Evolutionary conservation across 768 basidiomycete species (phyloP), one percentile per base, ranked within the genome.

Genomic region (Pholiota conissans): DNA sequence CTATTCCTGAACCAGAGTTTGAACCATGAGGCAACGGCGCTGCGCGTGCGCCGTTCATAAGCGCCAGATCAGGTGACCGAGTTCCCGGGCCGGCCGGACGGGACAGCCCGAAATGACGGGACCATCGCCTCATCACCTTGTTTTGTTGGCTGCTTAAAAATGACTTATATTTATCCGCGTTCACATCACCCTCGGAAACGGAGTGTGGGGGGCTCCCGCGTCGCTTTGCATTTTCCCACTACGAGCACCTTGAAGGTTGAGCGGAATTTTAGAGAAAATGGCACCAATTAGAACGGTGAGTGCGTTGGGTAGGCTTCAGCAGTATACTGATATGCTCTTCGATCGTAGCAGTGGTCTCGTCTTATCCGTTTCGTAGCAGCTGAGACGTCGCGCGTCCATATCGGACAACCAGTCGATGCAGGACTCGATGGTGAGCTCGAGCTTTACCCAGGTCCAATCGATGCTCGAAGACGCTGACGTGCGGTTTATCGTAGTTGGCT

Each of bases 311-410:
- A 29, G 26, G 35, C 10, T 35, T 16, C 27, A 32, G 47, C 26
- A 51, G 26, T 16, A 18, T 7, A 39, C n/a, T 52, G 8, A 54
- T 45, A 7, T 5, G 49, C 18, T 26, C 50, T 40, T 37, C 48
- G 11, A 27, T 42, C 49, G 32, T 27, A 89, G 85, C 77, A 81
- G 79, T 93, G 91, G 91, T 84, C 84, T 30, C 85, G 91, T 50
- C 81, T 93, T 52, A 90, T 93, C 64, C 89, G 91, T 58, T 93
- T 93, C 67, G 79, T 90, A 28, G 91, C 91, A 20, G 79, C 74
- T 13, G 91, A 93, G 74, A 91, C 90, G 0, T 77, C 80, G 5
- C 77, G 81, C 52, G 79, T 93, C 24, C 91, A 93, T 63, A 79
- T 91, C 59, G 91, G 91, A 30, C 81, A 93, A 71, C 91, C 91